These are phyloP conservation scores for Ophiostoma tasmaniense DNA, from an alignment of 2,329 filamentous ascomycete species.

Conservation along the genomic window DNA sequence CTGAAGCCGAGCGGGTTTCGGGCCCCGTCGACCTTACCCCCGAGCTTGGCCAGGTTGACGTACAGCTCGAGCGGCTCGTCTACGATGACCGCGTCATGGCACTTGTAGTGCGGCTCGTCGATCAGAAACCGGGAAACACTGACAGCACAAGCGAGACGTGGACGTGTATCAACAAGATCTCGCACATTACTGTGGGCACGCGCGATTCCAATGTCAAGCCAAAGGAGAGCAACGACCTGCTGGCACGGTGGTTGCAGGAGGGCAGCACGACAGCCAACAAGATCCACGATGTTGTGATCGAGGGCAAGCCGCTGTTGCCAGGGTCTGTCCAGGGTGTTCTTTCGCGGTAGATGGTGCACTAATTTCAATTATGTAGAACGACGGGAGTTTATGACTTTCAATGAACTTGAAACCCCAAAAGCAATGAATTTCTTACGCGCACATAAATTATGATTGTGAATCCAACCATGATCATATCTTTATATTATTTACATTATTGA, in stretches of 20 bases:
- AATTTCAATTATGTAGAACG: not conserved
- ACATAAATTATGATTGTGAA: not conserved
- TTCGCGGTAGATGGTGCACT: conserved; percentile 24
- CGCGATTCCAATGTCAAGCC: conserved; percentile 68
- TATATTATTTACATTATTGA: conserved; percentile 2
- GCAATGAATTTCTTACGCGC: not conserved
- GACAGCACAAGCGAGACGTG: conserved; percentile 34
- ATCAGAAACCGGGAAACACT: conserved; percentile 30
- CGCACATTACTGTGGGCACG: conserved; percentile 88
- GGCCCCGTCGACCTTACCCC: not conserved
- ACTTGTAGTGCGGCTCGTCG: conserved; percentile 68
- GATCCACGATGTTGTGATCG: conserved; percentile 42
- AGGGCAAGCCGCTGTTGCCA: conserved; percentile 39
- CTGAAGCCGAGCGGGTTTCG: not conserved
- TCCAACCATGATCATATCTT: not conserved
- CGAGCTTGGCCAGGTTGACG: conserved; percentile 53
- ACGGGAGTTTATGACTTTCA: no score
- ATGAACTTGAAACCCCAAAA: not conserved
- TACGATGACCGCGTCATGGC: conserved; percentile 87
- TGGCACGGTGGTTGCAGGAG: conserved; percentile 63
- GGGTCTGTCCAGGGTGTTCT: conserved; percentile 42
- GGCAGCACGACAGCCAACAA: conserved; percentile 37
- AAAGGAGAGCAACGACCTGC: conserved; percentile 83
- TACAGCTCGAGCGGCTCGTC: conserved; percentile 63
- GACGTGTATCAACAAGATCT: conserved; percentile 66